Evolutionary conservation across 1,284 basidiomycete species (phyloP).

Genomic region (Nidula niveotomentosa): DNA sequence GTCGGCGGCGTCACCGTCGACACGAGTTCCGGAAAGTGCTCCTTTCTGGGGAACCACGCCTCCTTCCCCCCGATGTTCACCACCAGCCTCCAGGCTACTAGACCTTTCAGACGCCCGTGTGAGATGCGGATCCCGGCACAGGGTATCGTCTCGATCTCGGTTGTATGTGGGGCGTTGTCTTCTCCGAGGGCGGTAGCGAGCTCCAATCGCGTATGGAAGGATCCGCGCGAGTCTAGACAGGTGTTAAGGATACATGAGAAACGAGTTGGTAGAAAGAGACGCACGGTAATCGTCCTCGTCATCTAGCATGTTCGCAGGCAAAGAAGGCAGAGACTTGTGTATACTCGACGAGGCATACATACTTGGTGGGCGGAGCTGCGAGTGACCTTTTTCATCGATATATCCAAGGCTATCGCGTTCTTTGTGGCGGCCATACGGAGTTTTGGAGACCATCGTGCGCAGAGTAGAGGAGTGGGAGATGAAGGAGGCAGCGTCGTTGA

Average conservation of each 20-base stretch:
- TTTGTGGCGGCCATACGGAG: not conserved
- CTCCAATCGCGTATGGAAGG: constrained; percentile 2
- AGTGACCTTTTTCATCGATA: not conserved
- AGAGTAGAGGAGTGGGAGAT: not conserved
- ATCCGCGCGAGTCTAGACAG: not conserved
- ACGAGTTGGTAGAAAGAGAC: not conserved
- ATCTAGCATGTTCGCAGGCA: not conserved
- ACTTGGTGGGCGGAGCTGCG: not conserved
- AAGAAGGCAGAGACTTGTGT: not conserved
- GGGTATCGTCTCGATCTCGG: constrained; percentile 32
- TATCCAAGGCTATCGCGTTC: not conserved
- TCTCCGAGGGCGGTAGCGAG: constrained; percentile 26
- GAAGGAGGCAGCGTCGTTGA: not conserved
- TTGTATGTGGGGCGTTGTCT: constrained; percentile 26
- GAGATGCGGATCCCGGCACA: constrained; percentile 37
- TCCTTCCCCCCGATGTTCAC: constrained; percentile 11
- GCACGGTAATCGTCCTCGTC: not conserved
- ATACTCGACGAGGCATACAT: not conserved
- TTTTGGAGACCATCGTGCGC: not conserved
- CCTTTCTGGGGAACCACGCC: constrained; percentile 4
- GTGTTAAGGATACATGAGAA: not conserved
- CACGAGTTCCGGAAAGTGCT: not conserved
- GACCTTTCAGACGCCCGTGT: constrained; percentile 28
- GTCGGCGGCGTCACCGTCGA: constrained; percentile 1
- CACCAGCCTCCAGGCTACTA: constrained; percentile 36